Base-by-base conservation (phyloP, 371 early-diverging fungal genomes). In the Syncephalastrum sp. region DNA sequence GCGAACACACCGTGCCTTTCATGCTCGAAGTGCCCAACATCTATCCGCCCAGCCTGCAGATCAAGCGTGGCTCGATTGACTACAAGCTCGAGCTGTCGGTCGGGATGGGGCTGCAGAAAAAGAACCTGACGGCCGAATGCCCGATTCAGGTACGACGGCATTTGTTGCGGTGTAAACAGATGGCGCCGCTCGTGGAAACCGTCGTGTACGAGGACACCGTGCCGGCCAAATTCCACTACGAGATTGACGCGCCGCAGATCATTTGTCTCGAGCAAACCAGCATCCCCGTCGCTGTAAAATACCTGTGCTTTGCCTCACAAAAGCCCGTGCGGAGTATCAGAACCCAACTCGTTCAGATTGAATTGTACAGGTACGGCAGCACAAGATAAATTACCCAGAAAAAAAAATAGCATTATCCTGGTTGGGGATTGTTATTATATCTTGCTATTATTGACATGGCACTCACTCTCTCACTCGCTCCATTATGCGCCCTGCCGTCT, bases 191-290 rank as follows among this genome's bases (percentile, higher is more conserved):
- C 15, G 55, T 64, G 3, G 64, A 68, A 54, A 59, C 69, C 14
- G 55, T 59, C 33, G 44, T 68, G 13, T 53, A 55, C 17, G 56
- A 68, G 41, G 50, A 57, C 43, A 68, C 69, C 1, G 46, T 68
- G 10, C 69, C 69, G 4, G 64, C 64, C 6, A 68, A 64, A 47
- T 68, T 68, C 29, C 69, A 68, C 33, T 68, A 64, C 47, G 64
- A 64, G 38, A 64, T 68, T 17, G 62, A 68, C 21, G 64, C 60
- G 4, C 69, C 69, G 12, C 64, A 61, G 27, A 59, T 64, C 41
- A 57, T 64, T n/a, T 64, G 64, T 42, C 56, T 60, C n/a, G 64
- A 68, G 42, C 64, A 64, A 43, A 50, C 50, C 24, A 29, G 27
- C 24, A 56, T 68, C 25, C 59, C 64, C 12, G 49, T 61, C 38